Conservation (phyloP, 495 filamentous ascomycete genomes). For the Letharia lupina region DNA sequence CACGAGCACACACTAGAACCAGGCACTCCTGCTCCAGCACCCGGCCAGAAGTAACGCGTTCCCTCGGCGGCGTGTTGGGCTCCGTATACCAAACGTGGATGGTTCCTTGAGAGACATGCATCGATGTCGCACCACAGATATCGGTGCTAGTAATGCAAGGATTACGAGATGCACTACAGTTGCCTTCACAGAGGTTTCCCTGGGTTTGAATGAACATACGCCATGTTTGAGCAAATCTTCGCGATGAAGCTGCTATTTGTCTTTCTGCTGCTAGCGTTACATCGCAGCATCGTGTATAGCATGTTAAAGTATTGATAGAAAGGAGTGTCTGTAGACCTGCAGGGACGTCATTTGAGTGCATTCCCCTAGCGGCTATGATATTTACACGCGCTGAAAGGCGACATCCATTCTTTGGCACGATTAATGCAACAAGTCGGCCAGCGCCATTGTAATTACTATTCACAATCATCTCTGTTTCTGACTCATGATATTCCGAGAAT, state of each 20-base stretch:
- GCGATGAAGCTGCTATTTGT: not conserved
- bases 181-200: not conserved
- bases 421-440: not conserved
- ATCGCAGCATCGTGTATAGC: constrained; percentile 9
- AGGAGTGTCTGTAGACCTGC: not conserved
- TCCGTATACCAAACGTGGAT: not conserved
- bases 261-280: constrained; percentile 9
- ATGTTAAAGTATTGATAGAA: constrained; percentile 1
- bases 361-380: not conserved
- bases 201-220: not conserved
- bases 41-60: constrained; percentile 33
- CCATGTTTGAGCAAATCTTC: not conserved
- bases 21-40: constrained; percentile 38
- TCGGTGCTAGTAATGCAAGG: not conserved
- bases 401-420: not conserved
- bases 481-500: not conserved
- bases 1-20: constrained; percentile 60
- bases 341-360: not conserved
- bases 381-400: not conserved
- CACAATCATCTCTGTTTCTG: not conserved
- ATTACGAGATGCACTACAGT: not conserved
- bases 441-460: not conserved
- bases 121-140: not conserved
- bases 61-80: not conserved
- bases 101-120: not conserved